Percentiles rank a stretch among this genome's conserved stretches.
Evolutionary conservation across 2,329 filamentous ascomycete genomes (phyloP).

Genomic region (Cyphellophora attinorum): DNA sequence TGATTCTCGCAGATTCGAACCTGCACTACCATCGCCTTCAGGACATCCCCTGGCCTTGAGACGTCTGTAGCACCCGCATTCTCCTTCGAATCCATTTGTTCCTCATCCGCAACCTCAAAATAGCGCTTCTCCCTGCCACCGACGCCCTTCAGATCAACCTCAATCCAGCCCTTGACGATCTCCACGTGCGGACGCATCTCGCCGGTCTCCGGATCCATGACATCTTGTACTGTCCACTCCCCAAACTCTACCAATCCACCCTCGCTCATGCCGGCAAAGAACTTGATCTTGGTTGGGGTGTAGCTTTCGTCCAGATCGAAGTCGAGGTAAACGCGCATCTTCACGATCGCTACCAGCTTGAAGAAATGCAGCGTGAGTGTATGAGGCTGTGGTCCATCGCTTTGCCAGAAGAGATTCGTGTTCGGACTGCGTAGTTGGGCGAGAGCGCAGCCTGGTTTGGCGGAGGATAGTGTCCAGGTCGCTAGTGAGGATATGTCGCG

Average conservation of each 20-base stretch:
- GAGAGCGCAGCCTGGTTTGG: slow-evolving; percentile 54
- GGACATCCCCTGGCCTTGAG: slow-evolving; percentile 53
- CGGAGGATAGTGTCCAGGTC: slow-evolving; percentile 56
- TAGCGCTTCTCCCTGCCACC: slow-evolving; percentile 33
- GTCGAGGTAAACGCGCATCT: slow-evolving; percentile 58
- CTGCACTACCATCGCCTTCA: slow-evolving; percentile 83
- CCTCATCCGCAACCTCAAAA: slow-evolving; percentile 13
- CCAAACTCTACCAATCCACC: slow-evolving; percentile 87
- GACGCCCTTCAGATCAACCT: slow-evolving; percentile 62
- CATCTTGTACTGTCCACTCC: slow-evolving; percentile 66
- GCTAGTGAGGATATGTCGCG: slow-evolving; percentile 57
- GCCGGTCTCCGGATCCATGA: slow-evolving; percentile 27
- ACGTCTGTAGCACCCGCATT: slow-evolving; percentile 19
- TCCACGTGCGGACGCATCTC: slow-evolving; percentile 17
- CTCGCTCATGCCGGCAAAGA: slow-evolving; percentile 80
- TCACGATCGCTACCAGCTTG: slow-evolving; percentile 41
- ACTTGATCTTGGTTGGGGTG: slow-evolving; percentile 84
- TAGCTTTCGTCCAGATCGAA: slow-evolving; percentile 92
- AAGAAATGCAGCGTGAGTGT: slow-evolving; percentile 55
- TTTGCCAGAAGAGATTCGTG: slow-evolving; percentile 54
- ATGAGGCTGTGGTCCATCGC: slow-evolving; percentile 56
- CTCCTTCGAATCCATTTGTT: too few species aligned
- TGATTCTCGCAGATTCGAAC: slow-evolving; percentile 91
- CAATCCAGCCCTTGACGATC: slow-evolving; percentile 66
- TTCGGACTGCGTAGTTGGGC: slow-evolving; percentile 50